Percentiles rank a stretch among this genome's conserved stretches.
phyloP scores from a whole-genome alignment of 2,329 filamentous ascomycete genomes.

The Exophiala oligosperma region DNA sequence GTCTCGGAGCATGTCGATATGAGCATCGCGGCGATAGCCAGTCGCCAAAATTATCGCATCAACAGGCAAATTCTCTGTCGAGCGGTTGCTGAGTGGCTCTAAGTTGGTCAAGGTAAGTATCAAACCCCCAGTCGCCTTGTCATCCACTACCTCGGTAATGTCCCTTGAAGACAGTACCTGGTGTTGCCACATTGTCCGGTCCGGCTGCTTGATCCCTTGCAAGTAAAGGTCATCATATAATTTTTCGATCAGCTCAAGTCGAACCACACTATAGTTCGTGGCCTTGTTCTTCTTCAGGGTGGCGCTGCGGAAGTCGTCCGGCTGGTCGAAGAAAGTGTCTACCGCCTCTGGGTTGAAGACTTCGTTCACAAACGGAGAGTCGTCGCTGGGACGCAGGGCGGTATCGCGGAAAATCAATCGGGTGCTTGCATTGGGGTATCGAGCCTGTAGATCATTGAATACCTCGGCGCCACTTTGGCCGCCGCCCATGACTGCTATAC shows the following conservation, averaged over 20 bases:
- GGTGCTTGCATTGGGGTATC: conserved; percentile 80
- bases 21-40: conserved; percentile 76
- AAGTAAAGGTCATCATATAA: conserved; percentile 87
- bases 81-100: conserved; percentile 34
- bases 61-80: conserved; percentile 67
- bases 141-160: conserved; percentile 62
- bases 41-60: conserved; percentile 85
- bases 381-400: conserved; percentile 85
- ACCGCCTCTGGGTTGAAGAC: conserved; percentile 90
- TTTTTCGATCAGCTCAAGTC: conserved; percentile 83
- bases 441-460: conserved; percentile 79
- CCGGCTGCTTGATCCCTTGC: conserved; percentile 69
- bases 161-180: conserved; percentile 71
- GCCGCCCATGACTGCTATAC: conserved; percentile 80
- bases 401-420: conserved; percentile 78
- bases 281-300: conserved; percentile 69
- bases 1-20: conserved; percentile 71
- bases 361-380: conserved; percentile 95
- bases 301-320: conserved; percentile 61
- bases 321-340: conserved; percentile 70
- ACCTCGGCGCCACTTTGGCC: conserved; percentile 96
- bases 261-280: conserved; percentile 94
- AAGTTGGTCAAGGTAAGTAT: conserved; percentile 60
- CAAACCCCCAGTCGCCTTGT: conserved; percentile 51
- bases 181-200: conserved; percentile 77